These are phyloP conservation scores for Cryptococcus sp. DNA, from an alignment of 1,284 basidiomycete species.

Conservation along the genomic window DNA sequence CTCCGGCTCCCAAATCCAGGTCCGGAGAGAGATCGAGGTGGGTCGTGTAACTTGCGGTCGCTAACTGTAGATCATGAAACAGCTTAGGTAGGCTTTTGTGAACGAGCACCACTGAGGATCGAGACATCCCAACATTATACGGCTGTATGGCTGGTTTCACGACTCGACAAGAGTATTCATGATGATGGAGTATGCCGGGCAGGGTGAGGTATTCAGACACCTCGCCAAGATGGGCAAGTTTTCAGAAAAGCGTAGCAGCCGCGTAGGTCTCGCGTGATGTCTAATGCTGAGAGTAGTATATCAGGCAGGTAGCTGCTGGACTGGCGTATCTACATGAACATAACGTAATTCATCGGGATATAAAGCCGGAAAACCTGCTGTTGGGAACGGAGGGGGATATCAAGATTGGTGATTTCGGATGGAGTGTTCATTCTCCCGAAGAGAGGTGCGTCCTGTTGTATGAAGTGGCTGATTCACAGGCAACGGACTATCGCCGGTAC, in stretches of 20 bases:
- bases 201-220: conserved; percentile 93
- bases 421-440: conserved; percentile 89
- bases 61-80: conserved; percentile 73
- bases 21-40: conserved; percentile 74
- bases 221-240: conserved; percentile 66
- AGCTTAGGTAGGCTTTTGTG: conserved; percentile 19
- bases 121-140: conserved; percentile 88
- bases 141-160: conserved; percentile 96
- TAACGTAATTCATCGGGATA: conserved; percentile 98
- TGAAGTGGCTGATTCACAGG: conserved; percentile 13
- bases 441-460: conserved; percentile 43
- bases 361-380: conserved; percentile 96
- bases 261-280: conserved; percentile 38
- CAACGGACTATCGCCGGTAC: conserved; percentile 88
- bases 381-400: conserved; percentile 78
- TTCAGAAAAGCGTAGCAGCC: conserved; percentile 73
- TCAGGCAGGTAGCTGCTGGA: conserved; percentile 95
- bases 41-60: conserved; percentile 2
- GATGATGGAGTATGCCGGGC: conserved; percentile 84
- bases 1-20: conserved; percentile 82
- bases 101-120: neutral
- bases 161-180: conserved; percentile 92
- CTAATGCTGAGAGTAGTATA: conserved; percentile 58
- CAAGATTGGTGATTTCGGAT: conserved; percentile 98
- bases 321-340: conserved; percentile 86